phyloP scores from a whole-genome alignment of 2,329 filamentous ascomycete genomes.

The Fusarium tricinctum region DNA sequence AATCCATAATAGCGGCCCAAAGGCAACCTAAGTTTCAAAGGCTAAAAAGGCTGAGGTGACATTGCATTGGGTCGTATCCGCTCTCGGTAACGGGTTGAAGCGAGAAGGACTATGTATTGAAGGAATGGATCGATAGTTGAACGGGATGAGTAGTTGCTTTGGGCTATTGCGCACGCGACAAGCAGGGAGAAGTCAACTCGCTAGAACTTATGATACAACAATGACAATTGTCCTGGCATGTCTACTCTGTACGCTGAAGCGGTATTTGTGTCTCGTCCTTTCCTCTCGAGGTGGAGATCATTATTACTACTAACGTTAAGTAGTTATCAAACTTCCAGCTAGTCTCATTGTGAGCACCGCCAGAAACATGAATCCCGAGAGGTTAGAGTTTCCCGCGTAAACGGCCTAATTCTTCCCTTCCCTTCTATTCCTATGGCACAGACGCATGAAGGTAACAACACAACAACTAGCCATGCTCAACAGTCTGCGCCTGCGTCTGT shows the following conservation, averaged over 20 bases:
- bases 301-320: background rate
- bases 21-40: conserved; percentile 12
- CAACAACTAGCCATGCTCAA: conserved; percentile 2
- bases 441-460: conserved; percentile 15
- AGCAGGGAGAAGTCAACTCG: conserved; percentile 13
- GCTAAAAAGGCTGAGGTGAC: conserved; percentile 22
- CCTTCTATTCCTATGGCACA: conserved; percentile 1
- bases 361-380: background rate
- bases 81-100: conserved; percentile 31
- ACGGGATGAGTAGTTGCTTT: background rate
- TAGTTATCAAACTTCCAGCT: conserved; percentile 3
- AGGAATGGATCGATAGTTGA: background rate
- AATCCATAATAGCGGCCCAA: conserved; percentile 21
- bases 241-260: conserved; percentile 12
- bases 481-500: conserved; percentile 33
- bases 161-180: conserved; percentile 16
- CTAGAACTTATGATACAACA: conserved; percentile 4
- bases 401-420: conserved; percentile 10
- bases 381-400: conserved; percentile 23
- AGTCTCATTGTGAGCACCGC: conserved; percentile 14
- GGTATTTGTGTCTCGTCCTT: conserved; percentile 10
- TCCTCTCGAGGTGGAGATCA: conserved; percentile 20
- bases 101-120: conserved; percentile 22
- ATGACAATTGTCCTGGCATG: background rate
- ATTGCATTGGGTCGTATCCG: conserved; percentile 33